Percentiles rank a stretch among this genome's conserved stretches.
These are phyloP conservation scores for Ceratobasidium sp. DNA, from an alignment of 1,284 basidiomycete species.

Conservation along the genomic window DNA sequence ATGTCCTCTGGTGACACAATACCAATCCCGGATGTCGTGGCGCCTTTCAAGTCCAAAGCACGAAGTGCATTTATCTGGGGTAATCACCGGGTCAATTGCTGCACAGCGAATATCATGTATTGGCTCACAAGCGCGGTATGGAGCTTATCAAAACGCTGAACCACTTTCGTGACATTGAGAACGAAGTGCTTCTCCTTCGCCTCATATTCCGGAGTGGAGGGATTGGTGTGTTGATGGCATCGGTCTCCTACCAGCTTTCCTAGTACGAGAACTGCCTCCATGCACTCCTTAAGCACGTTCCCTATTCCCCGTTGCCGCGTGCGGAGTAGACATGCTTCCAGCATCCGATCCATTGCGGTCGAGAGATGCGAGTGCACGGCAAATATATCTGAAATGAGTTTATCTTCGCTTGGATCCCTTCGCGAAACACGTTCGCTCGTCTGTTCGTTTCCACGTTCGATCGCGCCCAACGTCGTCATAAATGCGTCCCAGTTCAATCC, in stretches of 20 bases:
- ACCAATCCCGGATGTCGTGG: neutral
- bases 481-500: slow-evolving; percentile 78
- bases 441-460: slow-evolving; percentile 23
- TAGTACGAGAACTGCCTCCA: slow-evolving; percentile 77
- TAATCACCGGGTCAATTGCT: neutral
- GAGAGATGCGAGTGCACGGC: slow-evolving; percentile 77
- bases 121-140: slow-evolving; percentile 30
- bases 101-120: neutral
- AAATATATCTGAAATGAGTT: slow-evolving; percentile 70
- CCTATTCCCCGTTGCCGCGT: slow-evolving; percentile 71
- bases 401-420: slow-evolving; percentile 23
- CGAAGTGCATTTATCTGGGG: slow-evolving; percentile 21
- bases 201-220: neutral
- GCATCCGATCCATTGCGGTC: slow-evolving; percentile 74
- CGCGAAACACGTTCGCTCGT: slow-evolving; percentile 11
- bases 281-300: slow-evolving; percentile 70
- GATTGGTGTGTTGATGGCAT: slow-evolving; percentile 8
- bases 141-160: slow-evolving; percentile 37
- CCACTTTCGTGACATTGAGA: slow-evolving; percentile 24
- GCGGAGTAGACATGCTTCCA: slow-evolving; percentile 80
- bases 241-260: slow-evolving; percentile 71
- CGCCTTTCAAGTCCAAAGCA: slow-evolving; percentile 22
- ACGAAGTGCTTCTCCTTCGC: slow-evolving; percentile 20
- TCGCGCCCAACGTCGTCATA: slow-evolving; percentile 54
- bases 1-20: slow-evolving; percentile 14